These are phyloP conservation scores for Lasiosphaeris hirsuta DNA, from an alignment of 495 filamentous ascomycete genomes.

Conservation along the genomic window DNA sequence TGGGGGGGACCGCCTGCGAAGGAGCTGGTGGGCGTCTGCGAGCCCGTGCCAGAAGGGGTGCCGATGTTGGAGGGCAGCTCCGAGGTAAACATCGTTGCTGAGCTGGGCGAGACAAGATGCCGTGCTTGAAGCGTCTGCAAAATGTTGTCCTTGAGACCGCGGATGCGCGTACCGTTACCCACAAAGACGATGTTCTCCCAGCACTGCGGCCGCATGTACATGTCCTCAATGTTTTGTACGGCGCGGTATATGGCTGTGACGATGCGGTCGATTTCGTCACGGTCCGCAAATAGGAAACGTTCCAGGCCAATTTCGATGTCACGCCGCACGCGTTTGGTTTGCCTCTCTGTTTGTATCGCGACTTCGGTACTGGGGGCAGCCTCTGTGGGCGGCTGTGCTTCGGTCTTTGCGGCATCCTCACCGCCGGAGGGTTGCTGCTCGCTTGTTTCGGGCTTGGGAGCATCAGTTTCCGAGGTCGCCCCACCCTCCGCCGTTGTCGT, in stretches of 20 bases:
- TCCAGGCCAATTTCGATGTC: slow-evolving; percentile 87
- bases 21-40: slow-evolving; percentile 75
- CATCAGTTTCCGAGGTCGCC: slow-evolving; percentile 6
- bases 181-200: slow-evolving; percentile 90
- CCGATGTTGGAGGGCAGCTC: slow-evolving; percentile 89
- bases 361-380: slow-evolving; percentile 5
- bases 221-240: slow-evolving; percentile 73
- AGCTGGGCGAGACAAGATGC: slow-evolving; percentile 84
- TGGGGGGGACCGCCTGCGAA: slow-evolving; percentile 56
- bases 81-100: slow-evolving; percentile 92
- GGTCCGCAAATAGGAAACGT: slow-evolving; percentile 76
- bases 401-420: slow-evolving; percentile 3
- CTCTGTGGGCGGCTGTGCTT: slow-evolving; percentile 12
- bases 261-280: slow-evolving; percentile 71
- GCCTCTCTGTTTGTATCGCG: slow-evolving; percentile 27
- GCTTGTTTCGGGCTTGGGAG: slow-evolving; percentile 12
- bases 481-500: background rate
- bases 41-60: slow-evolving; percentile 84
- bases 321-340: slow-evolving; percentile 50
- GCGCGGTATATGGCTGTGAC: slow-evolving; percentile 78
- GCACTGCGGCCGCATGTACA: slow-evolving; percentile 72
- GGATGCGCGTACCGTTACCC: slow-evolving; percentile 80
- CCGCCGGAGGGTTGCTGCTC: slow-evolving; percentile 2
- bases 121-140: slow-evolving; percentile 72
- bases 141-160: slow-evolving; percentile 84